Base-by-base conservation (phyloP, 2,329 filamentous ascomycete species). In the Furcasterigmium sp. region DNA sequence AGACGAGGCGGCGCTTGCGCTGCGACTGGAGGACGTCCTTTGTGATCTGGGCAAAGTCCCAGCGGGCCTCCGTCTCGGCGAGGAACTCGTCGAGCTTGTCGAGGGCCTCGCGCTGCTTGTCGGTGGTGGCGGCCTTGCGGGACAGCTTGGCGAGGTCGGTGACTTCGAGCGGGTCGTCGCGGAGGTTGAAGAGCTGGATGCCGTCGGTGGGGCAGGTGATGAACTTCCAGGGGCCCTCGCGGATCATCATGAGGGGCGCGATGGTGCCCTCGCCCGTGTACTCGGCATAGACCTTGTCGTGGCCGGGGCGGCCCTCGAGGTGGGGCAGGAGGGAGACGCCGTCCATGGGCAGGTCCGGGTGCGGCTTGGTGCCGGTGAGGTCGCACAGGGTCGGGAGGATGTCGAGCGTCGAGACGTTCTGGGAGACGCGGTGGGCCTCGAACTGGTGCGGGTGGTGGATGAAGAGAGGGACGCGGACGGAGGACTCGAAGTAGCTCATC, bases 401-500 rank as follows among this genome's bases (percentile, higher is more conserved):
- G 59, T 96, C 91, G 57, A 96, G 79, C 0, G 91, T 95, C 10
- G 89, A 95, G 11, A 96, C 91, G 51, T 91, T 94, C 63, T 91
- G 75, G 15, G 76, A 75, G 21, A 96, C 85, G 26, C 82, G 84
- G 68, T 82, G 88, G 25, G 90, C 83, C 13, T 73, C 61, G 63
- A 91, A 95, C 48, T 75, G 76, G 55, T 82, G 74, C 20, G 91
- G 91, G 56, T 91, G 82, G 63, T 89, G 84, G 60, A 95, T 77
- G 51, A 96, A 73, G 60, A 96, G 82, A 2, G 91, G 91, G 18
- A 96, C 91, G 21, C 91, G 85, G 37, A 89, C 88, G 11, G 89
- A 95, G 32, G 84, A 84, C 74, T 96, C 91, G 56, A 90, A 95
- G 77, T 93, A 96, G 59, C 82, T 89, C 91, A 96, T 96, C 76